These are phyloP conservation scores for Debaryomyces sp. DNA, from an alignment of 1,139 yeast genomes.

Conservation along the genomic window DNA sequence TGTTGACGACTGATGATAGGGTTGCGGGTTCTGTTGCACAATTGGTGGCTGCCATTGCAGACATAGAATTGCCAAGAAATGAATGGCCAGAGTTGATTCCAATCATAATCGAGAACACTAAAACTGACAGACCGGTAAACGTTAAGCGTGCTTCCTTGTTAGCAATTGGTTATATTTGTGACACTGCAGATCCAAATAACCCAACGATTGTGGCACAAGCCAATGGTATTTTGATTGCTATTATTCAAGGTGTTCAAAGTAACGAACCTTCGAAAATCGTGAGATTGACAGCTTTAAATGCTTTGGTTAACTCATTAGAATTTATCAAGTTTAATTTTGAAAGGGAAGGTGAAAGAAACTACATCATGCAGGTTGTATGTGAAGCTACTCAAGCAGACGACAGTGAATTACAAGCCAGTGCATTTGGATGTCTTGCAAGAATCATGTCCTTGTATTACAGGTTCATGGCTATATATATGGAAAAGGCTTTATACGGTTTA, in stretches of 20 bases:
- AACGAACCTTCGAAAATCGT: constrained; percentile 75
- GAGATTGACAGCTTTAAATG: constrained; percentile 87
- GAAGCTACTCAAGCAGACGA: constrained; percentile 94
- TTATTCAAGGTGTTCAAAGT: constrained; percentile 93
- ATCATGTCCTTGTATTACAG: constrained; percentile 89
- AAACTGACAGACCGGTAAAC: constrained; percentile 71
- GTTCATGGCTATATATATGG: constrained; percentile 94
- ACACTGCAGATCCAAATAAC: constrained; percentile 85
- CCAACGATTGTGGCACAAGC: constrained; percentile 81
- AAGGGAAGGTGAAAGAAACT: constrained; percentile 92
- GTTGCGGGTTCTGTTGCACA: constrained; percentile 93
- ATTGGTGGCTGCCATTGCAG: constrained; percentile 94
- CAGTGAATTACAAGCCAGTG: constrained; percentile 84
- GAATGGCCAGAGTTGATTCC: constrained; percentile 90
- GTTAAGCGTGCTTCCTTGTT: constrained; percentile 85
- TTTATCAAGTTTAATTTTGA: constrained; percentile 88
- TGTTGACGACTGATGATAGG: constrained; percentile 67
- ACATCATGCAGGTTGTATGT: constrained; percentile 97
- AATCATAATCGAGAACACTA: constrained; percentile 82
- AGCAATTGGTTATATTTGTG: constrained; percentile 95
- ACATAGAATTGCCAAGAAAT: constrained; percentile 83
- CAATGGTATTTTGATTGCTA: constrained; percentile 90
- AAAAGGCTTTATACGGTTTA: constrained; percentile 88
- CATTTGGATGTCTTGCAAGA: constrained; percentile 92
- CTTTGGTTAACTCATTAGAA: constrained; percentile 87